Conservation (phyloP, 768 basidiomycete species). For the Cyclocybe aegerita region DNA sequence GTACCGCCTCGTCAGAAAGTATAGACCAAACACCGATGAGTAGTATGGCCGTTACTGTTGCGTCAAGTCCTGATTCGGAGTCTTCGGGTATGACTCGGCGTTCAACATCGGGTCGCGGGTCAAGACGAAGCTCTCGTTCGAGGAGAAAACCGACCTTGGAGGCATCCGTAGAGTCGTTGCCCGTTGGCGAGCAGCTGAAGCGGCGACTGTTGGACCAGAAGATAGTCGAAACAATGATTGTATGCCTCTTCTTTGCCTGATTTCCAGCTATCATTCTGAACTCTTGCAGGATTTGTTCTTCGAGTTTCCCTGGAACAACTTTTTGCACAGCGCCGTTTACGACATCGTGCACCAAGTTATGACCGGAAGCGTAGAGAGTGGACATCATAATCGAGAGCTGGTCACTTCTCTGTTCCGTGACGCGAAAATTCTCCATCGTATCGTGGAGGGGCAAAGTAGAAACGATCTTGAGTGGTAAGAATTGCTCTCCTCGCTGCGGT, state of each 20-base stretch:
- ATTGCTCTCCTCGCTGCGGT: neutral
- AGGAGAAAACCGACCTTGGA: constrained; percentile 41
- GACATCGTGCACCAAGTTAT: constrained; percentile 95
- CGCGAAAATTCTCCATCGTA: constrained; percentile 77
- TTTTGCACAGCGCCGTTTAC: constrained; percentile 94
- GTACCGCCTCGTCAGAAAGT: constrained; percentile 14
- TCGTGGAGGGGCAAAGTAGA: constrained; percentile 79
- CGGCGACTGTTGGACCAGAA: constrained; percentile 70
- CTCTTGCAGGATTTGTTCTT: constrained; percentile 84
- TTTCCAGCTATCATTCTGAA: neutral
- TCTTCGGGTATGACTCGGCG: constrained; percentile 18
- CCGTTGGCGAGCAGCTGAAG: constrained; percentile 82
- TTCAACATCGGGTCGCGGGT: constrained; percentile 32
- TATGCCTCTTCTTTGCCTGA: constrained; percentile 24
- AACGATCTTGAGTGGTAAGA: constrained; percentile 77
- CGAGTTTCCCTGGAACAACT: constrained; percentile 96
- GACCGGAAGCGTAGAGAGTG: constrained; percentile 81
- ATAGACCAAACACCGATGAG: neutral
- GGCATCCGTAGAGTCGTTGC: constrained; percentile 37
- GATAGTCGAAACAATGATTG: constrained; percentile 75
- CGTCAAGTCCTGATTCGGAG: constrained; percentile 19
- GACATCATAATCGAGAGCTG: constrained; percentile 75
- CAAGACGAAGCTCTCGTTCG: constrained; percentile 59
- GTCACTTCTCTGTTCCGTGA: constrained; percentile 85
- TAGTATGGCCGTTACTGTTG: neutral